These are phyloP conservation scores for Collybiopsis confluens DNA, from an alignment of 768 basidiomycete species.

Conservation along the genomic window DNA sequence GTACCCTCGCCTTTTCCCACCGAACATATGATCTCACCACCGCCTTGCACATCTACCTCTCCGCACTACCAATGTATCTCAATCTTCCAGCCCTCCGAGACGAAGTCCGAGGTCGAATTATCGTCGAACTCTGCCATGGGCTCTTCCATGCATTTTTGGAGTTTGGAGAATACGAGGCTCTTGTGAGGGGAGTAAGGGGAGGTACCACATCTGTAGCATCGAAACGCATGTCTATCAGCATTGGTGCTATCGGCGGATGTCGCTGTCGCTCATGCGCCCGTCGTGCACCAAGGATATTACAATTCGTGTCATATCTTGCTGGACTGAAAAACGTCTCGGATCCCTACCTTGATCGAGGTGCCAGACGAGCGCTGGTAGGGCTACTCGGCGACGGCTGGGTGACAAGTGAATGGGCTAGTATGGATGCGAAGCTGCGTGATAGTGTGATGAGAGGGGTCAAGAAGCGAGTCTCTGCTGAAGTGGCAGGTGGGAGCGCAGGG, in stretches of 20 bases:
- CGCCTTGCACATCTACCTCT: constrained; percentile 83
- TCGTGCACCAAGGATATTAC: constrained; percentile 77
- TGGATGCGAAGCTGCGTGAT: constrained; percentile 64
- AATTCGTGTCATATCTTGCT: constrained; percentile 48
- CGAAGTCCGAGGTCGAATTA: constrained; percentile 80
- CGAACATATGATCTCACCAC: constrained; percentile 91
- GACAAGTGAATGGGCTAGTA: constrained; percentile 69
- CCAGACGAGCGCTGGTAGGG: constrained; percentile 71
- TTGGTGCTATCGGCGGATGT: constrained; percentile 81
- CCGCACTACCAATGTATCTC: constrained; percentile 65
- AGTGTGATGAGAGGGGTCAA: constrained; percentile 68
- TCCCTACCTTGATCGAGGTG: constrained; percentile 61
- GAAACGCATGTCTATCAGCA: constrained; percentile 35
- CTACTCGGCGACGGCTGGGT: constrained; percentile 91
- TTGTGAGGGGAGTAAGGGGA: constrained; percentile 75
- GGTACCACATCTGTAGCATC: constrained; percentile 38
- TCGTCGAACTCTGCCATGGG: constrained; percentile 87
- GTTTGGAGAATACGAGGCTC: constrained; percentile 72
- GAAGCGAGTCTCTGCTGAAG: constrained; percentile 55
- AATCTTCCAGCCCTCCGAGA: constrained; percentile 64
- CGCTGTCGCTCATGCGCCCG: constrained; percentile 80
- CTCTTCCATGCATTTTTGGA: constrained; percentile 81
- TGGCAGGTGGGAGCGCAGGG: not conserved
- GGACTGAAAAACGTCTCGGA: constrained; percentile 75
- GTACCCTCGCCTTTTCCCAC: constrained; percentile 90